Conservation (phyloP, 345 rosid genomes). For the Erodium maritimum region DNA sequence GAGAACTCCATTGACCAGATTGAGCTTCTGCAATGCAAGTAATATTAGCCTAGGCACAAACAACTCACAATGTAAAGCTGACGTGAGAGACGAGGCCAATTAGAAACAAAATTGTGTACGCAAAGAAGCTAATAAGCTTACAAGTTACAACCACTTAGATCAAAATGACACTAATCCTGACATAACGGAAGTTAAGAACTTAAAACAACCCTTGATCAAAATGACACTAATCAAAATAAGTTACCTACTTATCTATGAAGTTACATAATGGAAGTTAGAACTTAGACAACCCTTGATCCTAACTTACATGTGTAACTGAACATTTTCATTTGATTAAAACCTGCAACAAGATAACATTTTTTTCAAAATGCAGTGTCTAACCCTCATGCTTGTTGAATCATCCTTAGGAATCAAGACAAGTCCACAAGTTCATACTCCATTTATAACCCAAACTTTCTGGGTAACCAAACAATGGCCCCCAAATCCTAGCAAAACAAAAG, state of each 20-base stretch:
- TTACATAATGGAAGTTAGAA: neutral
- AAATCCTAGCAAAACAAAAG: neutral
- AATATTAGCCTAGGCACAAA: neutral
- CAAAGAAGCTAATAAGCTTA: neutral
- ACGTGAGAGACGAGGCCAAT: neutral
- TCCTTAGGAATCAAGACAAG: neutral
- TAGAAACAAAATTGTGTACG: neutral
- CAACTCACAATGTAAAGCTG: neutral
- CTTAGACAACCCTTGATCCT: neutral
- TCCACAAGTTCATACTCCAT: neutral
- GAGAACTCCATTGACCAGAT: slow-evolving; percentile 70
- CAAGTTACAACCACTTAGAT: no score
- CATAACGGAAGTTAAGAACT: no score
- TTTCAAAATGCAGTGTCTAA: no score
- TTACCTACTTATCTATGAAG: no score
- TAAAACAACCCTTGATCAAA: no score
- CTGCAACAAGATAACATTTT: no score
- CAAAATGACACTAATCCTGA: no score
- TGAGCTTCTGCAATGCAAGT: slow-evolving; percentile 48
- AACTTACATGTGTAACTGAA: neutral
- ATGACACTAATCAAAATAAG: no score
- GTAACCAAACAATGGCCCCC: neutral
- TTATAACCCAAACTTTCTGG: neutral
- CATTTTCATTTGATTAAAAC: neutral
- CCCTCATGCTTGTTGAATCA: neutral